Percentiles rank a stretch among this genome's conserved stretches.
Evolutionary conservation across 2,329 filamentous ascomycete genomes (phyloP).

Genomic region (Penicillium frequentans): DNA sequence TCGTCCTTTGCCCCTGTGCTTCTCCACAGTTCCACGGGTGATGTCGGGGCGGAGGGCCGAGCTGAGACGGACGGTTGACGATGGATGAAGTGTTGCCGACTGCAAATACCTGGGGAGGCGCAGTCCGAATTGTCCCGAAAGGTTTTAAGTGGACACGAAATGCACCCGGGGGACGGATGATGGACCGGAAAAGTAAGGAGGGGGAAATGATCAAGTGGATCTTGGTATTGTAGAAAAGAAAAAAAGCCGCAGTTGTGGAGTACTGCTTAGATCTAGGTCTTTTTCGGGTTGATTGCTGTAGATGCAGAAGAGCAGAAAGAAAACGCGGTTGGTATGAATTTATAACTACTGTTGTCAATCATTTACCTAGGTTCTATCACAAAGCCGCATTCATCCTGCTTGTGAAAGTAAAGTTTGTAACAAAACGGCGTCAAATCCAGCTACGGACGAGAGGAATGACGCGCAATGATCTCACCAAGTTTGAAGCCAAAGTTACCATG

Average conservation of each 20-base stretch:
- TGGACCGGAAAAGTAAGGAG: slow-evolving; percentile 9
- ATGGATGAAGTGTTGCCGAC: slow-evolving; percentile 22
- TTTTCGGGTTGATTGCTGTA: not conserved
- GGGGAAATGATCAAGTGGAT: not conserved
- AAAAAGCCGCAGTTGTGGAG: not conserved
- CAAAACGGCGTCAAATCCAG: not conserved
- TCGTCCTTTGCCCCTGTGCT: slow-evolving; percentile 27
- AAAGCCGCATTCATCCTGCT: not conserved
- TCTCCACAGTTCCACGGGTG: slow-evolving; percentile 44
- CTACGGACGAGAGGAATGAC: slow-evolving; percentile 18
- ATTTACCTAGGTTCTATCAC: not conserved
- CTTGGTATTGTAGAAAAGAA: not conserved
- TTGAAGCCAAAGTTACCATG: not conserved
- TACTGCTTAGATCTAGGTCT: not conserved
- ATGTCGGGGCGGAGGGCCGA: slow-evolving; percentile 37
- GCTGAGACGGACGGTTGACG: slow-evolving; percentile 24
- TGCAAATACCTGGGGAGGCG: slow-evolving; percentile 19
- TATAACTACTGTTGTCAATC: not conserved
- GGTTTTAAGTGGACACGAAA: slow-evolving; percentile 21
- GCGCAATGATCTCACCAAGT: slow-evolving; percentile 24
- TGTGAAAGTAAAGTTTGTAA: not conserved
- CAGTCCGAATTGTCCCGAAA: slow-evolving; percentile 35
- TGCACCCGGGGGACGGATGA: slow-evolving; percentile 17
- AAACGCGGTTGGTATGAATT: not conserved
- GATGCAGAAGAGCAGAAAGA: not conserved